These are phyloP conservation scores for Cryphonectria parasitica DNA, from an alignment of 2,329 filamentous ascomycete genomes.

Conservation along the genomic window DNA sequence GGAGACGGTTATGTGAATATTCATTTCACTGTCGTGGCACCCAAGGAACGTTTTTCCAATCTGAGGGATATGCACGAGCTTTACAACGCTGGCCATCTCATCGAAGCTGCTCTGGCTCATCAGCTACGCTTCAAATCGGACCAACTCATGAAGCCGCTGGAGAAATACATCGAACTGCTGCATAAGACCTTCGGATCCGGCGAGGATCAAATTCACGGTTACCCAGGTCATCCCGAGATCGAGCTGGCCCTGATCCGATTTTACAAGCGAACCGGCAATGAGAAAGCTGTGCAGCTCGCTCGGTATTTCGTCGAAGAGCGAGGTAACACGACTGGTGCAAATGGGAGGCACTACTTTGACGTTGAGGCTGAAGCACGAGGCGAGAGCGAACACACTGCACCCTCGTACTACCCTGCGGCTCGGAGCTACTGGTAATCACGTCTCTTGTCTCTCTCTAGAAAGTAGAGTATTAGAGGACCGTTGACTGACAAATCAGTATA, in stretches of 20 bases:
- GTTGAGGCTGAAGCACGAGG: slow-evolving; percentile 54
- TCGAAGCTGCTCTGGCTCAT: slow-evolving; percentile 63
- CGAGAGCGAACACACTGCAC: slow-evolving; percentile 49
- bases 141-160: slow-evolving; percentile 54
- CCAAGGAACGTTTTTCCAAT: slow-evolving; percentile 59
- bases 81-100: slow-evolving; percentile 64
- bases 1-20: slow-evolving; percentile 66
- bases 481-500: background rate
- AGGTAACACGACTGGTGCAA: slow-evolving; percentile 53
- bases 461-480: background rate
- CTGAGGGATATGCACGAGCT: slow-evolving; percentile 64
- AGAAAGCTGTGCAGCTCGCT: slow-evolving; percentile 48
- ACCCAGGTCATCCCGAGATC: slow-evolving; percentile 61
- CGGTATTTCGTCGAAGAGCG: slow-evolving; percentile 61
- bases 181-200: slow-evolving; percentile 54
- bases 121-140: slow-evolving; percentile 55
- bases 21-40: slow-evolving; percentile 63
- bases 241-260: slow-evolving; percentile 51
- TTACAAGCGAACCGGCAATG: slow-evolving; percentile 40
- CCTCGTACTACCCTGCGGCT: slow-evolving; percentile 50
- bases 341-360: slow-evolving; percentile 57
- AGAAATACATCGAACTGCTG: slow-evolving; percentile 58
- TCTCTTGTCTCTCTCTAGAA: background rate
- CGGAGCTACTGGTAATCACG: slow-evolving; percentile 43
- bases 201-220: slow-evolving; percentile 56